Evolutionary conservation across 2,329 filamentous ascomycete species (phyloP), one percentile per base, ranked within the genome.

Genomic region (Exophiala xenobiotica): DNA sequence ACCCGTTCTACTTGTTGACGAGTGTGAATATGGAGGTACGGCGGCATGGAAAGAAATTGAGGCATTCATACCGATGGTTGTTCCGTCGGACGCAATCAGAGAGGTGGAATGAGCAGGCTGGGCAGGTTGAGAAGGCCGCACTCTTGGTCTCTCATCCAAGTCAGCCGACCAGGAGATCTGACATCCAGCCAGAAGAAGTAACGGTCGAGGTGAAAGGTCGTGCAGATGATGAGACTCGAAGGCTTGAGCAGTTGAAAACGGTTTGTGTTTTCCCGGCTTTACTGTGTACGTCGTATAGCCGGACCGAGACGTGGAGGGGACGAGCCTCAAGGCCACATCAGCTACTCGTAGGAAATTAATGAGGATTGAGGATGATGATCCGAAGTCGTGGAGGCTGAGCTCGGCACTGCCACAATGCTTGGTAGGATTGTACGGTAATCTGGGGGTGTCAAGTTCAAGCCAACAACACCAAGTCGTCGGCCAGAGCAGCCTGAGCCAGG

Each of bases 241-340:
- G n/a, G 38, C n/a, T 40, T n/a, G 9, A n/a, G 22, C 22, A 22
- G 9, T 40, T 40, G 18, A 40, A 40, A 20, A 22, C 38, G 20
- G 19, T 20, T 20, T 23, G 38, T n/a, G n/a, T n/a, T n/a, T n/a
- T n/a, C n/a, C n/a, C n/a, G n/a, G n/a, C n/a, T n/a, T n/a, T n/a
- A n/a, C n/a, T n/a, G n/a, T n/a, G n/a, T n/a, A n/a, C n/a, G n/a
- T n/a, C n/a, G n/a, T n/a, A n/a, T n/a, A n/a, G n/a, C 29, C 11
- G 29, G 29, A 33, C 29, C 12, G 29, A 33, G 29, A 33, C 29
- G 38, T 40, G 38, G 38, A 20, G 6, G n/a, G 38, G n/a, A 23
- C n/a, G 19, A 40, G 38, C 38, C 38, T 40, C 38, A 40, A 39
- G n/a, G 38, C 19, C 38, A 22, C 38, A 40, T 40, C 38, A 40